These are phyloP conservation scores for Rhipidocladum racemiflorum DNA, from an alignment of 176 grass and related monocot species.

Conservation along the genomic window DNA sequence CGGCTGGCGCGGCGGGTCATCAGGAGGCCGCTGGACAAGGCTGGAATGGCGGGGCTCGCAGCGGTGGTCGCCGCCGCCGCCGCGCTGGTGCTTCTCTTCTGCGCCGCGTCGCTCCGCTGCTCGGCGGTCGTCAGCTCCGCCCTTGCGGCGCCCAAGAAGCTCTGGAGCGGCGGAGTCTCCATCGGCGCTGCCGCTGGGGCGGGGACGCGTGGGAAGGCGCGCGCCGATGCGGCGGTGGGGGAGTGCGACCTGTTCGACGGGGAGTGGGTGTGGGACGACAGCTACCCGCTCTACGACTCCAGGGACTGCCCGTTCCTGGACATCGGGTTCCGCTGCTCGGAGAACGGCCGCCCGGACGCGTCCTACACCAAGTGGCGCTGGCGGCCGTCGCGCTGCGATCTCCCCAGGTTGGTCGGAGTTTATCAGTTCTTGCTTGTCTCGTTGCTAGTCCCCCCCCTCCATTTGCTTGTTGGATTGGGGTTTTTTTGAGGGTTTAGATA, in stretches of 20 bases:
- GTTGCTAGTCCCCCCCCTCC: neutral
- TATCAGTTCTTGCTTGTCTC: neutral
- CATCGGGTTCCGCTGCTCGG: conserved; percentile 71
- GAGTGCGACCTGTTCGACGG: conserved; percentile 90
- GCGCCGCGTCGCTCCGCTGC: conserved; percentile 32
- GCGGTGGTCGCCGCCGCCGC: neutral
- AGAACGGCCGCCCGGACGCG: conserved; percentile 69
- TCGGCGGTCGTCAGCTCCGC: conserved; percentile 13
- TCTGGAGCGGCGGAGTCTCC: conserved; percentile 27
- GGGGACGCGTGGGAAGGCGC: neutral
- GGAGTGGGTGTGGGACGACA: conserved; percentile 72
- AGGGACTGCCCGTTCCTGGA: conserved; percentile 77
- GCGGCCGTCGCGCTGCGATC: conserved; percentile 70
- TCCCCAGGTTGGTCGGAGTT: conserved; percentile 49
- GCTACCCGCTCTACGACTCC: conserved; percentile 78
- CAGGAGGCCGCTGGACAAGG: conserved; percentile 17
- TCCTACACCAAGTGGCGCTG: conserved; percentile 87
- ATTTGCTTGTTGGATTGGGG: neutral
- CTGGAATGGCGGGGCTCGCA: neutral
- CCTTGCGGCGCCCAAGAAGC: conserved; percentile 4
- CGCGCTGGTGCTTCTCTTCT: conserved; percentile 33
- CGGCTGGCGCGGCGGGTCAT: conserved; percentile 1
- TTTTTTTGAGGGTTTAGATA: neutral
- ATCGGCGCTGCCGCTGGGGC: neutral
- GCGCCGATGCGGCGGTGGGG: neutral